These are phyloP conservation scores for Pseudogymnoascus sp. DNA, from an alignment of 2,329 filamentous ascomycete genomes.

Conservation along the genomic window DNA sequence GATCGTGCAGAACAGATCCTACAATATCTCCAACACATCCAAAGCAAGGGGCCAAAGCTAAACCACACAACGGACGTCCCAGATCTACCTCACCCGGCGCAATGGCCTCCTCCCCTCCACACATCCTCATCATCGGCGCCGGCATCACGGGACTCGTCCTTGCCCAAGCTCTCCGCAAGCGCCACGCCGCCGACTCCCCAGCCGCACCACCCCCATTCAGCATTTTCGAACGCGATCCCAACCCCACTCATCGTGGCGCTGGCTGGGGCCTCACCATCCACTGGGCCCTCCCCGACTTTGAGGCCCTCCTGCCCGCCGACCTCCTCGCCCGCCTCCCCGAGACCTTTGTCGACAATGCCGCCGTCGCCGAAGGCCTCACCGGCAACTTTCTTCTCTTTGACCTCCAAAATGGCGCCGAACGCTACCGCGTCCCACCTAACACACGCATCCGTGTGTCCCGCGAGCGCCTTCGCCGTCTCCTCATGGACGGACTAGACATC, in stretches of 20 bases:
- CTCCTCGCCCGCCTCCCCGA: conserved; percentile 40
- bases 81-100: neutral
- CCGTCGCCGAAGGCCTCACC: conserved; percentile 39
- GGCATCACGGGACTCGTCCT: conserved; percentile 31
- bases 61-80: neutral
- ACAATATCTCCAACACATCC: neutral
- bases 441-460: conserved; percentile 42
- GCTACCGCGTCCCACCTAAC: conserved; percentile 38
- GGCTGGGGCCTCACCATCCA: conserved; percentile 60
- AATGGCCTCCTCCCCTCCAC: neutral
- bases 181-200: conserved; percentile 21
- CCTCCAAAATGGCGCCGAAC: conserved; percentile 41
- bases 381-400: conserved; percentile 51
- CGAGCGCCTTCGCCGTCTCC: conserved; percentile 38
- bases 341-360: conserved; percentile 46
- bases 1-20: neutral
- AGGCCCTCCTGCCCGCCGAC: conserved; percentile 42
- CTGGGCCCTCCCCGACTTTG: conserved; percentile 50
- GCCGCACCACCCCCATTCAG: conserved; percentile 39
- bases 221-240: conserved; percentile 49
- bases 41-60: neutral
- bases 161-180: conserved; percentile 24
- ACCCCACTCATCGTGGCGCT: conserved; percentile 39
- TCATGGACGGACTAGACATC: conserved; percentile 41
- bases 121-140: conserved; percentile 29